A percentile compares a stretch with the other conserved stretches of the same genome.
Evolutionary conservation across 768 basidiomycete genomes (phyloP).

Genomic region (Rhodotorula sphaerocarpa): DNA sequence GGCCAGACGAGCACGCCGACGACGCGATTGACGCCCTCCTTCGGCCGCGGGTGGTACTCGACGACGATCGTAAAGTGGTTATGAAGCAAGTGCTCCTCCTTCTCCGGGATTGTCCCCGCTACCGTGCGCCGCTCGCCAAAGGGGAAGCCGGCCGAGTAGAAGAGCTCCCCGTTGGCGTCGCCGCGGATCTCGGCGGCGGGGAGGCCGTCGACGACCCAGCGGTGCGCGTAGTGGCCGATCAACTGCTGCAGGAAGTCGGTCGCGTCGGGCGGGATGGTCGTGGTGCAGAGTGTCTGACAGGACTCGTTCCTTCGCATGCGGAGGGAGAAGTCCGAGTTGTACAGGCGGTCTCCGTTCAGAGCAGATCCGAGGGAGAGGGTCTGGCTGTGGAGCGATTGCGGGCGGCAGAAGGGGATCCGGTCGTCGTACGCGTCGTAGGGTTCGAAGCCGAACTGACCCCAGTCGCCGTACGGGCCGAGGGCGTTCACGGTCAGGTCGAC

Average conservation of each 20-base stretch:
- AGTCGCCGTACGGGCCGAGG: slow-evolving; percentile 66
- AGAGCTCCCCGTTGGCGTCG: slow-evolving; percentile 65
- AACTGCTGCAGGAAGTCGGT: slow-evolving; percentile 84
- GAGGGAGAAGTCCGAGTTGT: slow-evolving; percentile 80
- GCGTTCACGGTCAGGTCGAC: slow-evolving; percentile 81
- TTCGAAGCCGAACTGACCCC: not conserved
- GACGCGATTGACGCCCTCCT: slow-evolving; percentile 62
- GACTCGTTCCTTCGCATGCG: slow-evolving; percentile 53
- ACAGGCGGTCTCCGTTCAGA: slow-evolving; percentile 92
- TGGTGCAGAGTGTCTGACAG: slow-evolving; percentile 66
- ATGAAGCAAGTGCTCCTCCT: slow-evolving; percentile 67
- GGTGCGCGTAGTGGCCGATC: slow-evolving; percentile 81
- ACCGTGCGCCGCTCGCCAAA: slow-evolving; percentile 60
- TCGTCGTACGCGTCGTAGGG: slow-evolving; percentile 80
- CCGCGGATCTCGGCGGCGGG: slow-evolving; percentile 75
- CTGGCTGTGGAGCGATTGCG: slow-evolving; percentile 40
- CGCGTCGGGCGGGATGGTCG: slow-evolving; percentile 58
- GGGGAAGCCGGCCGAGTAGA: slow-evolving; percentile 74
- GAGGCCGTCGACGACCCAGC: slow-evolving; percentile 89
- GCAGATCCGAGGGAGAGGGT: slow-evolving; percentile 74
- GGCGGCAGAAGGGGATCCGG: slow-evolving; percentile 75
- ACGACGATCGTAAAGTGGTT: slow-evolving; percentile 65
- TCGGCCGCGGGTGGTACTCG: slow-evolving; percentile 68
- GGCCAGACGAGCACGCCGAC: slow-evolving; percentile 89
- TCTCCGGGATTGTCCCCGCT: too few species aligned